Evolutionary conservation across 2,329 filamentous ascomycete genomes (phyloP), one percentile per base, ranked within the genome.

Genomic region (Cephalotrichum gorgonifer): DNA sequence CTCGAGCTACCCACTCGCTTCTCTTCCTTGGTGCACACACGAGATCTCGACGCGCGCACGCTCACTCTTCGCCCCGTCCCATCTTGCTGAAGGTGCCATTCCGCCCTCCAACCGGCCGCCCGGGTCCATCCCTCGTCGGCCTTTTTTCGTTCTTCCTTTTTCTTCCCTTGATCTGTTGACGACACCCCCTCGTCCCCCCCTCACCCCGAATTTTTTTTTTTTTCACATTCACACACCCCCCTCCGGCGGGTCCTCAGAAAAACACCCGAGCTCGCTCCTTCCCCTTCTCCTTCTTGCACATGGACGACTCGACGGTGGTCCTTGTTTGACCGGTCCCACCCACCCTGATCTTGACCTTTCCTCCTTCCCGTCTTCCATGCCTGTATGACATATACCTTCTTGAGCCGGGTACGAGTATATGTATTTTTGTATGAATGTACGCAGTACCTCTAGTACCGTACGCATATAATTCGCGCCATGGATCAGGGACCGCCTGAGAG

Each of bases 401-500:
- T 22, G 38, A 26, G 35, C 12, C 39, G 12, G 39, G 26, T 42
- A 22, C 46, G 43, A 14, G 28, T 48, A 48, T 51, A 46, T n/a
- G n/a, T n/a, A 48, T 44, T 35, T 56, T 50, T 52, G 54, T 61
- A 59, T 64, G 58, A 55, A 65, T 66, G 64, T 64, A 64, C 62
- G 47, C 25, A 30, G 47, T 49, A 43, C 47, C 27, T 42, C 12
- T 15, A n/a, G 17, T 42, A 11, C 28, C 38, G 47, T 38, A 44
- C 48, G 45, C 50, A 62, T 64, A 60, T 70, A 69, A 43, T 72
- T 69, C 59, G 63, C 64, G 76, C 66, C 71, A 81, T 81, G 78
- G 78, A 81, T 68, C 68, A 68, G 69, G 74, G 69, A 65, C 72
- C 64, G 66, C 75, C 75, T 60, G 76, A 80, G 14, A 43, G 35